These are phyloP conservation scores for Triangularia setosa DNA, from an alignment of 2,329 filamentous ascomycete genomes.

Conservation along the genomic window DNA sequence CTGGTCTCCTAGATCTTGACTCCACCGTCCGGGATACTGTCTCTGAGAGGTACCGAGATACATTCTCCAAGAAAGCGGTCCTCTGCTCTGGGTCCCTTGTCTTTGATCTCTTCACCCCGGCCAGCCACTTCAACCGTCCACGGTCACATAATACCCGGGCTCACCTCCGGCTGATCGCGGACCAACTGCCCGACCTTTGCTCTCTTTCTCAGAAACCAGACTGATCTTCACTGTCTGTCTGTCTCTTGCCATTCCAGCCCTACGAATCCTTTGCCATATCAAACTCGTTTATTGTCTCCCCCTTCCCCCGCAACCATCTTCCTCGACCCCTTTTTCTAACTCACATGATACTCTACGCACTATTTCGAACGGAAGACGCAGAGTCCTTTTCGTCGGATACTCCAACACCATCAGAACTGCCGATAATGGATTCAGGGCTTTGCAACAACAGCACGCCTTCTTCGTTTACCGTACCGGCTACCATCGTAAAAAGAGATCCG, in stretches of 20 bases:
- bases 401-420: not conserved
- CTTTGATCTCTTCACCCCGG: slow-evolving; percentile 20
- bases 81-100: slow-evolving; percentile 17
- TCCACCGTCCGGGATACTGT: slow-evolving; percentile 11
- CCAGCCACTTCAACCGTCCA: slow-evolving; percentile 15
- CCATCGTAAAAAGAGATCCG: not conserved
- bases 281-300: slow-evolving; percentile 10
- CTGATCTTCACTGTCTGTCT: not conserved
- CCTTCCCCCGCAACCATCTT: slow-evolving; percentile 4
- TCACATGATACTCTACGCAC: slow-evolving; percentile 11
- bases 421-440: slow-evolving; percentile 8
- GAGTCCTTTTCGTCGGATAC: not conserved
- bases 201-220: slow-evolving; percentile 4
- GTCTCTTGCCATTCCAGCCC: slow-evolving; percentile 6
- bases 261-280: slow-evolving; percentile 11
- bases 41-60: slow-evolving; percentile 14
- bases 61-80: not conserved
- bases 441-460: not conserved
- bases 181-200: slow-evolving; percentile 15
- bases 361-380: slow-evolving; percentile 2
- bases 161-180: slow-evolving; percentile 13
- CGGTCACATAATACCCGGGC: slow-evolving; percentile 15
- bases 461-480: not conserved
- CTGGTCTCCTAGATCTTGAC: slow-evolving; percentile 7
- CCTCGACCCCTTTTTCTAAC: slow-evolving; percentile 2